These are phyloP conservation scores for Puccinellia tenuiflora DNA, from an alignment of 176 grass and related monocot species.

Conservation along the genomic window DNA sequence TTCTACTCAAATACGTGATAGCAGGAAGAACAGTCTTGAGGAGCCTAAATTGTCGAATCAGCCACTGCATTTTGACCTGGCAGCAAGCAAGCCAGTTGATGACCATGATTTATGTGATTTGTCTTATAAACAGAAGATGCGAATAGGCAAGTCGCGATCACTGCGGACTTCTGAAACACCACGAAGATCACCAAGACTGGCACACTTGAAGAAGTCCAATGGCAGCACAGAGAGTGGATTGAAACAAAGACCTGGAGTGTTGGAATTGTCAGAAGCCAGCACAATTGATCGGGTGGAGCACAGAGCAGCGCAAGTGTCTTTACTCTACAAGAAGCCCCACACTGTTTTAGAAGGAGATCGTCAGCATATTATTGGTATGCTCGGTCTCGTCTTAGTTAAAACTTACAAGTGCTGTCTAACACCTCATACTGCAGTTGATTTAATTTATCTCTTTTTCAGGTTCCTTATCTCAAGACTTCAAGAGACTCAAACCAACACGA, in stretches of 20 bases:
- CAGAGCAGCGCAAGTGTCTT: background rate
- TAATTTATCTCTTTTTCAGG: slow-evolving; percentile 23
- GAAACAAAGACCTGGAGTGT: slow-evolving; percentile 14
- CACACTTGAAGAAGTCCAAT: background rate
- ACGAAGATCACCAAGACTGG: slow-evolving; percentile 39
- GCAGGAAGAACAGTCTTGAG: background rate
- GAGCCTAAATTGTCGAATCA: slow-evolving; percentile 17
- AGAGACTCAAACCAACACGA: background rate
- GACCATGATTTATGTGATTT: slow-evolving; percentile 23
- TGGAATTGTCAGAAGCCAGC: background rate
- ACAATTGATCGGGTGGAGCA: slow-evolving; percentile 8
- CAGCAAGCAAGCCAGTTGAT: slow-evolving; percentile 11
- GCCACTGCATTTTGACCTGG: background rate
- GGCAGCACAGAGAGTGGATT: background rate
- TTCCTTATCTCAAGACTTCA: slow-evolving; percentile 26
- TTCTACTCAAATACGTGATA: slow-evolving; percentile 11
- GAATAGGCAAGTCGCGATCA: slow-evolving; percentile 13
- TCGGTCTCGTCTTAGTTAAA: slow-evolving; percentile 9
- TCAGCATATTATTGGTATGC: slow-evolving; percentile 22
- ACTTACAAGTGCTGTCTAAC: background rate
- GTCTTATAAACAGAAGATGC: background rate
- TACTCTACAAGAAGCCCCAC: background rate
- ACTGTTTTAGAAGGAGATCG: background rate
- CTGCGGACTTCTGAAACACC: slow-evolving; percentile 12
- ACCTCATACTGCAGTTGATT: background rate